Base-by-base conservation (phyloP, 108 stramenopile species). In the Cyclotella distinguenda region DNA sequence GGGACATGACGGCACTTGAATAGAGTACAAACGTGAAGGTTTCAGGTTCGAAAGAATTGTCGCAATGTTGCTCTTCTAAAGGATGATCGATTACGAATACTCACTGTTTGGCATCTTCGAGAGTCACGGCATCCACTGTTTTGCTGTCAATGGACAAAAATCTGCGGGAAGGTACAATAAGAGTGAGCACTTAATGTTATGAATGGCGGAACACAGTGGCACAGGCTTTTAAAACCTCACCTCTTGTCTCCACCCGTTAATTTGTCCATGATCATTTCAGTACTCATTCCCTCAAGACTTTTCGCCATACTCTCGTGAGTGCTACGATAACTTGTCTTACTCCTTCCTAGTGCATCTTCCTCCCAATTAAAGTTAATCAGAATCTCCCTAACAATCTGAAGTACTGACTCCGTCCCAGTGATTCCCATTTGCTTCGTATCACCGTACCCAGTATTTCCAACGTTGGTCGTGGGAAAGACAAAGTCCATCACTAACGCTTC, bases 291-390 rank as follows among this genome's bases (percentile, higher is more conserved):
- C 71, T 95, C 94, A 16, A 95, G 74, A 51, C 90, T 95, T 79
- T 95, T 95, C 23, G 82, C 77, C 22, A 95, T 60, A 64, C 87
- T 86, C 54, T 95, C 92, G 68, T 95, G 90, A 11, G 89, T 70
- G 19, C 84, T 88, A 25, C 86, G 80, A 82, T 88, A 96, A 48
- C 88, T 89, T 46, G 91, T 89, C 72, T 95, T 95, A 50, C 95
- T 95, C 12, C 98, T 77, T 32, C 91, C 91, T 33, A 98, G 66
- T 0, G 98, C 98, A 76, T 98, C 98, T 33, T 86, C 82, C 68
- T 98, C 98, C 95, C 95, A 98, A 26, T 89, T 86, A 82, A 96
- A 98, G 18, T 90, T 88, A 28, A 87, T 76, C 45, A 98, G 70
- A 46, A 98, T 95, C 59, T 94, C 90, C 46, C 96, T 84, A 43